These are phyloP conservation scores for Arthrinium puccinioides DNA, from an alignment of 2,329 filamentous ascomycete genomes.

Conservation along the genomic window DNA sequence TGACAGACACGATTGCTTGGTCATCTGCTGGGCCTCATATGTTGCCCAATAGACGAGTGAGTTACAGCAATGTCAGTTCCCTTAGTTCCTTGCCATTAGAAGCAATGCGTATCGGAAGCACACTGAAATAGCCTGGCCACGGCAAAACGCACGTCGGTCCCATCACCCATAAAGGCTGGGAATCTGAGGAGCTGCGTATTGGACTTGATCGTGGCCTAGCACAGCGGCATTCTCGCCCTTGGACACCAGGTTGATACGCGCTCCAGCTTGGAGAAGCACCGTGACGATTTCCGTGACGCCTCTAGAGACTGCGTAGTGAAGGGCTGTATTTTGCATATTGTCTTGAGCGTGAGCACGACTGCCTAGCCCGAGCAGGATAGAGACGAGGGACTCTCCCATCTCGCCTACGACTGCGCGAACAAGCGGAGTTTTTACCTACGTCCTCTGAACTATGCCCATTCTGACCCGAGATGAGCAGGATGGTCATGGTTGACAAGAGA, in stretches of 20 bases:
- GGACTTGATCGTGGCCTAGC: slow-evolving; percentile 13
- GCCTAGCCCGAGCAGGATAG: slow-evolving; percentile 15
- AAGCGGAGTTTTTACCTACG: slow-evolving; percentile 11
- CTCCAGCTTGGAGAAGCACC: slow-evolving; percentile 12
- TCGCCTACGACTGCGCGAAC: slow-evolving; percentile 13
- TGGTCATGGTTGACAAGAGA: slow-evolving; percentile 11
- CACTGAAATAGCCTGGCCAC: too few relatives aligned
- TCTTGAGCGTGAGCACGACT: slow-evolving; percentile 11
- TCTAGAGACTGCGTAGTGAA: slow-evolving; percentile 16
- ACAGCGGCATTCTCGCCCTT: slow-evolving; percentile 17
- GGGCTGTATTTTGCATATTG: slow-evolving; percentile 12
- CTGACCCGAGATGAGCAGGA: slow-evolving; percentile 12
- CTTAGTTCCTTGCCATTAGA: too few relatives aligned
- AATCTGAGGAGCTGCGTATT: slow-evolving; percentile 10
- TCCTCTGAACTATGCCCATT: slow-evolving; percentile 9
- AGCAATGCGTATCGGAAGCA: too few relatives aligned
- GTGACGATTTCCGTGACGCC: slow-evolving; percentile 9
- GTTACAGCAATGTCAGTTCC: too few relatives aligned
- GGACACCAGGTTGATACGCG: slow-evolving; percentile 13
- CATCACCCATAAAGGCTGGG: too few relatives aligned
- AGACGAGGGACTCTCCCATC: slow-evolving; percentile 12
- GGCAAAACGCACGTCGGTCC: too few relatives aligned
- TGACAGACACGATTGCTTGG: too few relatives aligned
- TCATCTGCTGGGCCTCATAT: too few relatives aligned
- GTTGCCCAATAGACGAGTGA: too few relatives aligned